A percentile compares a stretch with the other conserved stretches of the same genome.
These are phyloP conservation scores for Mycena epipterygia DNA, from an alignment of 768 basidiomycete species.

Conservation along the genomic window DNA sequence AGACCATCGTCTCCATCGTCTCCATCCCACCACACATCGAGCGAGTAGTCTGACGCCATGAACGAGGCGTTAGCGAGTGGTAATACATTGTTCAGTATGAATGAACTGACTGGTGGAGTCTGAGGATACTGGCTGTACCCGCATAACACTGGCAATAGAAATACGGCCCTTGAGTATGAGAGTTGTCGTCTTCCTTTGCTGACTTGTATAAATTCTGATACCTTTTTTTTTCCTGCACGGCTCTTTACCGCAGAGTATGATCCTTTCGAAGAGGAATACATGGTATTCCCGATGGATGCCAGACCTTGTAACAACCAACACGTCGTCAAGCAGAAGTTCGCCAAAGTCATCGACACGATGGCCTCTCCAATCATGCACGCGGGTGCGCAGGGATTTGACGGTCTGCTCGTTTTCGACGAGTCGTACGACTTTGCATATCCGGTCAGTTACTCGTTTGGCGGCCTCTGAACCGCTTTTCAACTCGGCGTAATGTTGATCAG, in stretches of 20 bases:
- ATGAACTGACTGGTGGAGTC: too few species aligned
- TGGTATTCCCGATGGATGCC: constrained; percentile 97
- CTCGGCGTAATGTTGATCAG: constrained; percentile 78
- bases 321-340: constrained; percentile 93
- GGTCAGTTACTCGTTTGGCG: constrained; percentile 92
- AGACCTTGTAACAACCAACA: constrained; percentile 94
- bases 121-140: constrained; percentile 66
- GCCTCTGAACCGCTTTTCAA: constrained; percentile 88
- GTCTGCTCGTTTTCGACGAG: constrained; percentile 91
- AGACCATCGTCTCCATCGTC: constrained; percentile 87
- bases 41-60: constrained; percentile 79
- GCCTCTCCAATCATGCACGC: constrained; percentile 99
- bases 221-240: constrained; percentile 67
- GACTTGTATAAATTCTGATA: constrained; percentile 51
- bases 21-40: constrained; percentile 94
- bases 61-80: too few species aligned
- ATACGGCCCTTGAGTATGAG: constrained; percentile 95
- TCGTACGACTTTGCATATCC: constrained; percentile 94
- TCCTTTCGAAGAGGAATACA: constrained; percentile 98
- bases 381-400: constrained; percentile 83
- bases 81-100: too few species aligned
- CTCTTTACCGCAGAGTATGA: constrained; percentile 98
- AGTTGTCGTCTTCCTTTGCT: constrained; percentile 78
- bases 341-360: constrained; percentile 95
- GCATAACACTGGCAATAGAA: constrained; percentile 94